Conservation (phyloP, 1,139 yeast species). For the Sugiyamaella castrensis region DNA sequence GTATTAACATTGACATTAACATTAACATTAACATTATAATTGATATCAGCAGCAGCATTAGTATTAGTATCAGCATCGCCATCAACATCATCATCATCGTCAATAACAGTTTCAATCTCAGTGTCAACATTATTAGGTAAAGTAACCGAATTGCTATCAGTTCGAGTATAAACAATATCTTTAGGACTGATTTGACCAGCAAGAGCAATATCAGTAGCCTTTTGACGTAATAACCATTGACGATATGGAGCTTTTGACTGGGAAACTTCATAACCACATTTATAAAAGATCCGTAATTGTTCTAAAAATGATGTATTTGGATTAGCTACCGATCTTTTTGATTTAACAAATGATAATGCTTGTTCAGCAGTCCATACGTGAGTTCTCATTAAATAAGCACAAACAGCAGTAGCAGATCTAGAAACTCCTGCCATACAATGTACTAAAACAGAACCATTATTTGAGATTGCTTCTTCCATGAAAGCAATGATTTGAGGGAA, state of each 20-base stretch:
- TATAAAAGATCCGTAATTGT: constrained; percentile 64
- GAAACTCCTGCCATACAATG: constrained; percentile 80
- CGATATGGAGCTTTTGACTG: constrained; percentile 46
- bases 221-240: constrained; percentile 48
- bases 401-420: constrained; percentile 67
- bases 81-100: too few relatives aligned
- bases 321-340: constrained; percentile 55
- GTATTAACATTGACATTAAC: too few relatives aligned
- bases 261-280: constrained; percentile 44
- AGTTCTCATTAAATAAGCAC: constrained; percentile 77
- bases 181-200: constrained; percentile 22
- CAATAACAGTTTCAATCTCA: too few relatives aligned
- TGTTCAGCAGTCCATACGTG: constrained; percentile 57
- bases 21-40: too few relatives aligned
- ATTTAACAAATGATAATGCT: constrained; percentile 67
- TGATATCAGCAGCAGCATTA: too few relatives aligned
- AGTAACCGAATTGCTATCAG: constrained; percentile 8
- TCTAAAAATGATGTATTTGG: constrained; percentile 79
- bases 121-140: too few relatives aligned
- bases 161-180: constrained; percentile 14
- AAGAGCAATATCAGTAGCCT: constrained; percentile 35
- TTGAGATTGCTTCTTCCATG: constrained; percentile 58
- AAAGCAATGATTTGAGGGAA: constrained; percentile 61
- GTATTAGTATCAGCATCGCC: too few relatives aligned
- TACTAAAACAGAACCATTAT: constrained; percentile 35